Evolutionary conservation across 129 eudicot genomes (phyloP), one percentile per base, ranked within the genome.

Genomic region (Silybum marianum): DNA sequence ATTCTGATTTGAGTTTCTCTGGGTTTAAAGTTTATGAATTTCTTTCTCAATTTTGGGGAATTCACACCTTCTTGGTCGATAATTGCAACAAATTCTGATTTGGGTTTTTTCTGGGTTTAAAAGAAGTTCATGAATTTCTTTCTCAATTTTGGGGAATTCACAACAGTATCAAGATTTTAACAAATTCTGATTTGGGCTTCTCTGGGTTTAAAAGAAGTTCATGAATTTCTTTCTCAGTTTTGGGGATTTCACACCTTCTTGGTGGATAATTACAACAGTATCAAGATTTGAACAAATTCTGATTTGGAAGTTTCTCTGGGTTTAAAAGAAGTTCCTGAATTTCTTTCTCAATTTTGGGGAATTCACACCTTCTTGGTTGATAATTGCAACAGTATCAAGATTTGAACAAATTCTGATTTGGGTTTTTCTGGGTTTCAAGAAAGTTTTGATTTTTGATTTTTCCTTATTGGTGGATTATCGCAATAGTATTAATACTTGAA

Each of bases 71-170:
- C 6, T n/a, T 82, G 60, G 42, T 69, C n/a, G 21, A 34, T 32
- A 62, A 82, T 75, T 34, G 77, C 18, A 82, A 54, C 36, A 16
- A 82, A 36, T 16, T 82, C 36, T 11, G 23, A 76, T 16, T 16
- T 32, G 77, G 48, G 81, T n/a, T 36, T 44, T 5, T 5, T 40
- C 10, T 39, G 23, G 63, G 19, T 77, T 16, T 40, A 0, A 24
- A 0, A 51, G 10, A 63, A 34, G 25, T 21, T 54, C 30, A 30
- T 30, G 3, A 14, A 71, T n/a, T 16, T 14, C 14, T 71, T 36
- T 2, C 18, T 16, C 30, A 36, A 4, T 3, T 16, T 80, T 60
- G 7, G 18, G 21, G 58, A 36, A 36, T 72, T 62, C 42, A 0
- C 6, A 18, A n/a, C n/a, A n/a, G n/a, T n/a, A n/a, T n/a, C n/a